Percentiles rank a stretch among this genome's conserved stretches.
These are phyloP conservation scores for Zangia roseola DNA, from an alignment of 768 basidiomycete species.

Conservation along the genomic window DNA sequence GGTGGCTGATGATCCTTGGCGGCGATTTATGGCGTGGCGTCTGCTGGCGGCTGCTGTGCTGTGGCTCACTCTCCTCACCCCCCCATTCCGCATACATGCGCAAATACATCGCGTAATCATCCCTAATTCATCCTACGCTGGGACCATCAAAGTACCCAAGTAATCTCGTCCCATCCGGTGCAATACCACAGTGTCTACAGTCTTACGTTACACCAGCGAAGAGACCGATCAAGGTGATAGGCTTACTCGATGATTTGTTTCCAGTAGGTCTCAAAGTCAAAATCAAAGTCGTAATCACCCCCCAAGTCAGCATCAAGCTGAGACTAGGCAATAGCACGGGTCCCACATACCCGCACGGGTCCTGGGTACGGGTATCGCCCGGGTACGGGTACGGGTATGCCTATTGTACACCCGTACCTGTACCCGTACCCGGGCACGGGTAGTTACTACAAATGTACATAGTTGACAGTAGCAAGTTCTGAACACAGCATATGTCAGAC, in stretches of 20 bases:
- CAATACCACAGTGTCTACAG: slow-evolving; percentile 55
- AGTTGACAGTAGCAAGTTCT: too few species aligned
- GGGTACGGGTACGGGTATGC: too few species aligned
- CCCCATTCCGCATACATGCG: slow-evolving; percentile 14
- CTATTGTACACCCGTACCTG: too few species aligned
- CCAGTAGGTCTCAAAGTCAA: slow-evolving; percentile 77
- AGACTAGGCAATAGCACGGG: too few species aligned
- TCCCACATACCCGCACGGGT: too few species aligned
- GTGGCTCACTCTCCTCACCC: slow-evolving; percentile 16
- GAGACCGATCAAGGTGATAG: neutral
- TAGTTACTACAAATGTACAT: too few species aligned
- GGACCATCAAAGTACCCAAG: slow-evolving; percentile 32
- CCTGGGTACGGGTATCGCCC: too few species aligned
- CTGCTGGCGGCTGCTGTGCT: slow-evolving; percentile 16
- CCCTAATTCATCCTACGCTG: neutral
- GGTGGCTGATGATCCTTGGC: slow-evolving; percentile 30
- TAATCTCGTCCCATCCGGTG: slow-evolving; percentile 52
- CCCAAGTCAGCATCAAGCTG: slow-evolving; percentile 84
- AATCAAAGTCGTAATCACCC: slow-evolving; percentile 71
- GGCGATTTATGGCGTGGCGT: slow-evolving; percentile 27
- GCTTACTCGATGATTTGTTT: slow-evolving; percentile 68
- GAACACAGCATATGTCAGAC: too few species aligned
- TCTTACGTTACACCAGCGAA: neutral
- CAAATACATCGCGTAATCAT: slow-evolving; percentile 28
- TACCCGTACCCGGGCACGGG: too few species aligned